Base-by-base conservation (phyloP, 441 rosid species). In the Bruguiera hainesii region DNA sequence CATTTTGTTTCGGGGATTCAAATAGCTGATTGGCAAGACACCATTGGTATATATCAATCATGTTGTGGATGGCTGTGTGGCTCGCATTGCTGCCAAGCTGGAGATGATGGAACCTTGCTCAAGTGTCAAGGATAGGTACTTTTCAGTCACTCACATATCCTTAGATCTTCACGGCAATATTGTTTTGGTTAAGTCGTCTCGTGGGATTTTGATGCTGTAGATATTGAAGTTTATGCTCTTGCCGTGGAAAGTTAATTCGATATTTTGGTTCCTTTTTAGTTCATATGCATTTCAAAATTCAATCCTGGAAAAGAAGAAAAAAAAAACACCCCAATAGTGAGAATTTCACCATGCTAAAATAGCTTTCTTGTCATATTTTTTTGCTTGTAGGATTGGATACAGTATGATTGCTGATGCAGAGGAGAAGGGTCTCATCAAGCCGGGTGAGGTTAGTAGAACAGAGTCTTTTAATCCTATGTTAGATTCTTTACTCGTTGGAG, bases 381-480 rank as follows among this genome's bases (percentile, higher is more conserved):
- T 63, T 48, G 49, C 61, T 64, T 69, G 61, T 42, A 83, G 86
- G 88, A 82, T 85, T 69, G 90, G 82, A 20, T 85, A 80, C 56
- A 82, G 85, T 71, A 87, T 85, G 90, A 82, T 87, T 33, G 48
- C 64, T 37, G 85, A 87, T 82, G 90, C 87, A 62, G 88, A 87
- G 73, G 85, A 77, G 78, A 73, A 83, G 71, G 87, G 85, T 59
- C 81, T 80, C 35, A 79, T 82, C 35, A 75, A 16, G 55, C 81
- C 87, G 0, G 84, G 83, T 0, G 81, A 80, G 88, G 88, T 85
- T 71, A 65, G 87, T 80, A 20, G 2, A 33, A 65, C 59, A 50
- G 25, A 25, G 46, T 57, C 57, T 68, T 70, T 53, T 9, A 53
- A 8, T 53, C 26, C 2, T 53, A 9, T 53, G 57, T 20, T 20